Conservation (phyloP, 257 asterid genomes). For the Solanum sitiens region DNA sequence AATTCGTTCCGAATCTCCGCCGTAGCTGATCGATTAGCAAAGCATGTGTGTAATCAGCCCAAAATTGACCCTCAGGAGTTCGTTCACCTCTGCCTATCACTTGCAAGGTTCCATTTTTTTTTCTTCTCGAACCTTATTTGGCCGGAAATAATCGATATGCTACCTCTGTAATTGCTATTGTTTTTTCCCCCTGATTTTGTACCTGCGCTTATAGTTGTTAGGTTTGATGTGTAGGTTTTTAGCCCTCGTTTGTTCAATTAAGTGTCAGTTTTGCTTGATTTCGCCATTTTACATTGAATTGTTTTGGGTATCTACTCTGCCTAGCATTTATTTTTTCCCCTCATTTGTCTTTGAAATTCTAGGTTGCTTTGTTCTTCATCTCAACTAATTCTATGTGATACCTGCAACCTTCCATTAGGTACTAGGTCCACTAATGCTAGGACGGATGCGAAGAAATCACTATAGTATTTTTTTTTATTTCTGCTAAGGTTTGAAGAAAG, state of each 20-base stretch:
- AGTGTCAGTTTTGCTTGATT: neutral
- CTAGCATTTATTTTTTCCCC: neutral
- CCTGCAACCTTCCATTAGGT: neutral
- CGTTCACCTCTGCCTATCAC: conserved; percentile 47
- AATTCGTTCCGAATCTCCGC: conserved; percentile 41
- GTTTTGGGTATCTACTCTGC: neutral
- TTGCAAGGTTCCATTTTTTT: conserved; percentile 13
- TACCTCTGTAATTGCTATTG: neutral
- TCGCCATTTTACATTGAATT: neutral
- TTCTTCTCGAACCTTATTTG: neutral
- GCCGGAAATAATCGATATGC: neutral
- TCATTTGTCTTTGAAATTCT: neutral
- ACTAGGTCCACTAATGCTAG: neutral
- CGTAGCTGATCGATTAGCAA: conserved; percentile 32
- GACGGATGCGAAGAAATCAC: neutral
- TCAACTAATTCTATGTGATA: neutral
- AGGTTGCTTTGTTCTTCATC: neutral
- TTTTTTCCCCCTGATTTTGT: neutral
- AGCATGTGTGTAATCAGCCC: conserved; percentile 4
- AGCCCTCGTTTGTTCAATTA: neutral
- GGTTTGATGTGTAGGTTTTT: neutral
- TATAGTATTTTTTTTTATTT: neutral
- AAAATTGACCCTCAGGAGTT: conserved; percentile 22
- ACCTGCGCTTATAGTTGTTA: neutral
- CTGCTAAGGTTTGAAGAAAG: neutral